Conservation (phyloP, 2,329 filamentous ascomycete genomes). For the Penicillium sumatraense region DNA sequence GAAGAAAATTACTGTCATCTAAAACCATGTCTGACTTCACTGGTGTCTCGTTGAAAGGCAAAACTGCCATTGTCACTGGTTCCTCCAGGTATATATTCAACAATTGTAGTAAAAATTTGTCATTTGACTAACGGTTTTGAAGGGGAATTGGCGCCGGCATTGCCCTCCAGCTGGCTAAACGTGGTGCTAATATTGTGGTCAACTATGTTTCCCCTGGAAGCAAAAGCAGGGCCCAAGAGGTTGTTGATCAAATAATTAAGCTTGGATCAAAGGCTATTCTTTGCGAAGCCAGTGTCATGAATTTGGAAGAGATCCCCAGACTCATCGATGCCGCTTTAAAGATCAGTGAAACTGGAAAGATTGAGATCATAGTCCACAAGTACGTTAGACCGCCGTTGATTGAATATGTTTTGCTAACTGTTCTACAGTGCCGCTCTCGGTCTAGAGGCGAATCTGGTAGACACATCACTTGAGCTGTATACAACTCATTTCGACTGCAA, state of each 20-base stretch:
- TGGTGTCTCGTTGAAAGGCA: background rate
- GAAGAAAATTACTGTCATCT: too few relatives aligned
- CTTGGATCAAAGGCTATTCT: conserved; percentile 14
- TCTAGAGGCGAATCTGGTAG: conserved; percentile 14
- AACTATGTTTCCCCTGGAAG: conserved; percentile 56
- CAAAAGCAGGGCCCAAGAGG: conserved; percentile 4
- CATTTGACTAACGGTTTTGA: background rate
- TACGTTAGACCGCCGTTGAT: background rate
- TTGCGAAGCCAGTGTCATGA: conserved; percentile 16
- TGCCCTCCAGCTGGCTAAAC: conserved; percentile 67
- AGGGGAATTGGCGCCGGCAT: conserved; percentile 71
- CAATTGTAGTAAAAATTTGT: background rate
- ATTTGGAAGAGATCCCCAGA: conserved; percentile 11
- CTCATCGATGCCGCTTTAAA: conserved; percentile 15
- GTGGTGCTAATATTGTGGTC: conserved; percentile 68
- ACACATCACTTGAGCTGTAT: conserved; percentile 15
- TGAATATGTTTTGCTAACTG: background rate
- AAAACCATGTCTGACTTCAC: background rate
- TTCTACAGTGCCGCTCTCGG: conserved; percentile 13
- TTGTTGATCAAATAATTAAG: conserved; percentile 8
- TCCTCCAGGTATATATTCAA: background rate
- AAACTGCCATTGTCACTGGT: background rate
- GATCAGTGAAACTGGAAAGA: conserved; percentile 18
- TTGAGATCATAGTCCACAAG: conserved; percentile 25
- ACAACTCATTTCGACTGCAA: conserved; percentile 22